Evolutionary conservation across 192 early-diverging fungal genomes (phyloP), one percentile per base, ranked within the genome.

Genomic region (Backusella tarrabulga): DNA sequence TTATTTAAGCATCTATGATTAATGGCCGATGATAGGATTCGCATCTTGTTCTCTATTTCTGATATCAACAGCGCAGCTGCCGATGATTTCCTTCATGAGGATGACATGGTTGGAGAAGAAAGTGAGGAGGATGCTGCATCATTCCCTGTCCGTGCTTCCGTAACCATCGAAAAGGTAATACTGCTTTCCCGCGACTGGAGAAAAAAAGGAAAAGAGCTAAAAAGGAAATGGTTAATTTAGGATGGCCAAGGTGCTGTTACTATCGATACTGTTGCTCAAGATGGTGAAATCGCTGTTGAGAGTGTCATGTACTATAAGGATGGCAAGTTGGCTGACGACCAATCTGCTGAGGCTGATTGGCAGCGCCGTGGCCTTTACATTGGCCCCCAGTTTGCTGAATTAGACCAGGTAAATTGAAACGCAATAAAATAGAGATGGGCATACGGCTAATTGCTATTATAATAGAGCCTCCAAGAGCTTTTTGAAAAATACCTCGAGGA

Each of bases 341-440:
- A 83, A 35, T 88, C 90, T 73, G 89, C 92, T 46, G 94, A 97
- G 80, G 92, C 89, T 69, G 96, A 99, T 86, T 98, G 95, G 95
- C 82, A 89, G 80, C 92, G 96, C 79, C 88, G 92, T 54, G 92
- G 94, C 70, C 77, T 88, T 52, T 99, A 97, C 89, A 88, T 90
- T 71, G 98, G 98, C 32, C 98, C 98, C 76, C 89, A 93, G 72
- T 99, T 97, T 83, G 88, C 86, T 74, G 94, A 97, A 79, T 87
- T 99, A 69, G 96, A 97, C 84, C 95, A 95, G 75, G 85, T 83
- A 71, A 71, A 34, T 29, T 21, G 1, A 29, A 54, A 38, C n/a
- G 6, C 38, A 23, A n/a, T 6, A 67, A 2, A 69, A 68, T n/a
- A 19, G 19, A 40, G 17, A 41, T 17, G 12, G 36, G 38, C 34